phyloP scores from a whole-genome alignment of 331 rosid species.

The Phaseolus coccineus region DNA sequence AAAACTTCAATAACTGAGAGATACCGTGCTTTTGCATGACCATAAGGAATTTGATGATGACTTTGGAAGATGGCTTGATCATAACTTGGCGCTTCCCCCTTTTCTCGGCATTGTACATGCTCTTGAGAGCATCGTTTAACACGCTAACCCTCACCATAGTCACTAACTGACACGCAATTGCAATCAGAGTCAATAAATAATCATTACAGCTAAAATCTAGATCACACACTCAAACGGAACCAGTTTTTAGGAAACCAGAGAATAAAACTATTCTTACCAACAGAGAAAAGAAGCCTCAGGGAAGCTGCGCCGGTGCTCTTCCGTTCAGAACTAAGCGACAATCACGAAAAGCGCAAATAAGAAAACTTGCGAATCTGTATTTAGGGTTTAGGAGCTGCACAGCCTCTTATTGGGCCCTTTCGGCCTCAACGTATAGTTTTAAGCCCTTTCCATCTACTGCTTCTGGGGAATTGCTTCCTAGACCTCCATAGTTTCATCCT shows the following conservation, averaged over 20 bases:
- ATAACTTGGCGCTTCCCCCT: slow-evolving; percentile 67
- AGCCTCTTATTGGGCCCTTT: slow-evolving; percentile 15
- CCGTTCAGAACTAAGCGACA: not conserved
- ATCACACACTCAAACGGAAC: not conserved
- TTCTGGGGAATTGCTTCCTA: not conserved
- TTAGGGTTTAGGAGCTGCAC: slow-evolving; percentile 26
- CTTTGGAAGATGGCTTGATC: slow-evolving; percentile 67
- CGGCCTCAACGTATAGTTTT: not conserved
- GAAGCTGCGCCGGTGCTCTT: not conserved
- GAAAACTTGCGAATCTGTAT: not conserved
- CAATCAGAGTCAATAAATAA: not conserved
- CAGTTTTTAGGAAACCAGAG: not conserved
- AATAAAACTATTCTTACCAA: slow-evolving; percentile 22
- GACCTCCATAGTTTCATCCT: too few species aligned
- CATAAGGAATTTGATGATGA: slow-evolving; percentile 58
- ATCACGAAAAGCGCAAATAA: not conserved
- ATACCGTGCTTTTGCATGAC: slow-evolving; percentile 67
- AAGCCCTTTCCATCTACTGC: not conserved
- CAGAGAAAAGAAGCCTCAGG: slow-evolving; percentile 21
- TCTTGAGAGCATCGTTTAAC: slow-evolving; percentile 65
- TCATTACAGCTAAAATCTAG: not conserved
- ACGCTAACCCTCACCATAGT: slow-evolving; percentile 61
- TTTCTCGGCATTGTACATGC: slow-evolving; percentile 71
- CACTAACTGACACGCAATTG: slow-evolving; percentile 34
- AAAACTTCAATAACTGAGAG: not conserved